A percentile compares a stretch with the other conserved stretches of the same genome.
Conservation (phyloP, 345 rosid genomes). For the Mangifera indica region DNA sequence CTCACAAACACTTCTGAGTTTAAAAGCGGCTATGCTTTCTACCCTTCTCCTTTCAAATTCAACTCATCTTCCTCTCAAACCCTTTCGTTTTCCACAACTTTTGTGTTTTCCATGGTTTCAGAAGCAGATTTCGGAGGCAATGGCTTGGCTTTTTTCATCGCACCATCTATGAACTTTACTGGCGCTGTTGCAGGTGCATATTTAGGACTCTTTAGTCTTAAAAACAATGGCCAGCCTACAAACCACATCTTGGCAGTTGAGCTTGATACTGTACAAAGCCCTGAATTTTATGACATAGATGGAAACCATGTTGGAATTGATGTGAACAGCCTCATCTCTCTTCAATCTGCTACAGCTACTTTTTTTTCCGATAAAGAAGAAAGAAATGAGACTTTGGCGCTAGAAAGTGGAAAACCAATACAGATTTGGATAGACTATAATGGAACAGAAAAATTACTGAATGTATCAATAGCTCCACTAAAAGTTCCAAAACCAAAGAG, state of each 20-base stretch:
- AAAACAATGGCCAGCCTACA: slow-evolving; percentile 32
- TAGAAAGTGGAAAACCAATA: slow-evolving; percentile 34
- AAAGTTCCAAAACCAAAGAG: slow-evolving; percentile 30
- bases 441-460: slow-evolving; percentile 25
- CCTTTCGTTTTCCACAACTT: slow-evolving; percentile 40
- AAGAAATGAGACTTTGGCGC: slow-evolving; percentile 15
- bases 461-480: slow-evolving; percentile 33
- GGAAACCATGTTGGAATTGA: slow-evolving; percentile 58
- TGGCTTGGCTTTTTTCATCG: slow-evolving; percentile 42
- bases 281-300: slow-evolving; percentile 42
- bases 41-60: neutral
- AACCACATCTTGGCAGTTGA: slow-evolving; percentile 57
- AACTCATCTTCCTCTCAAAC: slow-evolving; percentile 7
- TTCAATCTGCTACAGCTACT: slow-evolving; percentile 22
- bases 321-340: slow-evolving; percentile 40
- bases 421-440: slow-evolving; percentile 61
- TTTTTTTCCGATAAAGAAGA: slow-evolving; percentile 31
- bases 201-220: slow-evolving; percentile 49
- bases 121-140: slow-evolving; percentile 33
- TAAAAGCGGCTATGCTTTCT: slow-evolving; percentile 12
- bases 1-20: slow-evolving; percentile 43
- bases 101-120: slow-evolving; percentile 41
- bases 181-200: slow-evolving; percentile 22
- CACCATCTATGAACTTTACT: slow-evolving; percentile 28
- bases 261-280: slow-evolving; percentile 42